phyloP scores from a whole-genome alignment of 75 land plant genomes.

The Adiantum capillusveneris region DNA sequence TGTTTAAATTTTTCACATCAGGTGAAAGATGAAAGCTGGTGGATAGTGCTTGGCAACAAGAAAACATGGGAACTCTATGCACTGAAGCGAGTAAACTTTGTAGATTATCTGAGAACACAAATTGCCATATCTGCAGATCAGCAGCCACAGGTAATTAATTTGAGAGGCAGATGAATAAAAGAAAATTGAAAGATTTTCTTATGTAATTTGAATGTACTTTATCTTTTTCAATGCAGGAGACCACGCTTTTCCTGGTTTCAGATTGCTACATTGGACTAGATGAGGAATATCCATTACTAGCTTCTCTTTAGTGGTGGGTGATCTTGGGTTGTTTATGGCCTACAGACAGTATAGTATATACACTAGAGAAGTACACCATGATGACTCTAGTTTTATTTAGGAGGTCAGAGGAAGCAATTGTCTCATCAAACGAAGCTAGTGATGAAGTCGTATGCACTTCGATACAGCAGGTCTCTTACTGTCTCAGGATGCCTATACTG shows the following conservation, averaged over 20 bases:
- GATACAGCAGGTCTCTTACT: too few species aligned
- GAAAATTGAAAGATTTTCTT: too few species aligned
- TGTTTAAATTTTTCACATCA: constrained; percentile 14
- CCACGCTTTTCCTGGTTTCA: constrained; percentile 67
- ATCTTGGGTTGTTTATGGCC: too few species aligned
- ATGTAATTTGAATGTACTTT: not conserved
- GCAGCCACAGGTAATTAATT: constrained; percentile 8
- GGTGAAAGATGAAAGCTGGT: constrained; percentile 98
- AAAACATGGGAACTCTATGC: constrained; percentile 67
- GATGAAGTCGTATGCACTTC: too few species aligned
- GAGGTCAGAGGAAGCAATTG: too few species aligned
- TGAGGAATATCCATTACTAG: constrained; percentile 43
- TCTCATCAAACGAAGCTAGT: too few species aligned
- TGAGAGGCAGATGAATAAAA: too few species aligned
- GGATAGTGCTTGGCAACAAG: constrained; percentile 78
- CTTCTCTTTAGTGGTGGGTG: too few species aligned
- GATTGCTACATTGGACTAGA: constrained; percentile 95
- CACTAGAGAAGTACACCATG: too few species aligned
- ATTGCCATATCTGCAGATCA: constrained; percentile 47
- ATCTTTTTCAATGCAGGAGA: constrained; percentile 42
- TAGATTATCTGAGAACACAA: constrained; percentile 41
- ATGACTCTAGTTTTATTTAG: too few species aligned
- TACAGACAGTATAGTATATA: too few species aligned
- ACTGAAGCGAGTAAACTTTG: constrained; percentile 71
- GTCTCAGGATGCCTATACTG: too few species aligned